Base-by-base conservation (phyloP, 2,329 filamentous ascomycete species). In the Cordyceps tenuipes region DNA sequence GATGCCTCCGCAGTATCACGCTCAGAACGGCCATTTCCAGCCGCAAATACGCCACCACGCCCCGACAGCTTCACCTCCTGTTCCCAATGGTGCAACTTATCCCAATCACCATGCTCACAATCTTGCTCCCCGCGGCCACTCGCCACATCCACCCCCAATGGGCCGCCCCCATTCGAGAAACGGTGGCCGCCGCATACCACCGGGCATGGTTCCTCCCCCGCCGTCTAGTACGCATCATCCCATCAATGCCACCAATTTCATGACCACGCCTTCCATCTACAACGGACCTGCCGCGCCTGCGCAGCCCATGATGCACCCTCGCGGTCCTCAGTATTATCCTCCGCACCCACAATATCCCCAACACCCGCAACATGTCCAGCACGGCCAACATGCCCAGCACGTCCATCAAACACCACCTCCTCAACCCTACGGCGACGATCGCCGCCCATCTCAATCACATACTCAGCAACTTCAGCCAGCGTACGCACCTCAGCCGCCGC, bases 21-120 rank as follows among this genome's bases (percentile, higher is more conserved):
- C 84, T 66, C 84, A 86, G 65, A 68, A 71, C 76, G 79, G 41
- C 78, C 84, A n/a, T 95, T 91, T 59, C 70, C 84, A 90, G 64
- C 89, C 90, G 64, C 90, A 93, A 67, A 87, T 96, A 65, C 83
- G 90, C 69, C 88, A 94, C 67, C 83, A 87, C 60, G 91, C 90
- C 21, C 89, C 91, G 12, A 95, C 91, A 26, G 89, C 87, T 36
- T 97, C 93, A 26, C 93, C 93, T 61, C 93, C 93, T 3, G 90
- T 97, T 65, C 82, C 83, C 56, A 95, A 91, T 69, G 87, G 87
- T 64, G 82, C 87, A 64, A 82, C 83, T 26, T 91, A 87, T 67
- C 83, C 85, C 64, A 82, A 84, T 61, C 75, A 75, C 47, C 67
- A 69, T 34, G 66, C 69, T 9, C 75, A 74, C 54, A 78, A 66